Evolutionary conservation across 176 grass and related monocot genomes (phyloP), one percentile per base, ranked within the genome.

Genomic region (Puccinellia tenuiflora): DNA sequence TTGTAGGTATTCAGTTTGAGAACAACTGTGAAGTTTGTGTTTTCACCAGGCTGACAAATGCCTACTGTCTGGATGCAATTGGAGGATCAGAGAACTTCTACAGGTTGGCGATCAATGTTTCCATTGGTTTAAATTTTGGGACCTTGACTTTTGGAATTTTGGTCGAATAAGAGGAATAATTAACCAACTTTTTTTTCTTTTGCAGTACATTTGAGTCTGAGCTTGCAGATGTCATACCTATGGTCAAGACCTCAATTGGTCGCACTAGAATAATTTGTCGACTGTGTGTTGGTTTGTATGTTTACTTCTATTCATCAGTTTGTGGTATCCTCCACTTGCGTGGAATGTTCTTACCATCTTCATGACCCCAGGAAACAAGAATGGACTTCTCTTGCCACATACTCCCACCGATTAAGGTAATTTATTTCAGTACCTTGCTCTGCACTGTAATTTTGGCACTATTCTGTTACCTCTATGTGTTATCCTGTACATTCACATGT

Each of bases 41-140:
- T 73, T 99, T 99, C 69, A 96, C 93, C 34, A 96, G 96, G 91
- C 74, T 99, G 14, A 99, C 93, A 53, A 99, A 99, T 85, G 93
- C 93, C 1, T 99, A 99, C 45, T 99, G 93, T 82, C 87, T 99
- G 79, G 93, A 96, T 76, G 93, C 91, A 4, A 99, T 99, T 31
- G 93, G 97, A 84, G 97, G 97, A 14, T 99, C 97, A 61, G 97
- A 99, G 81, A 96, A 88, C 80, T 99, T 99, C 85, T 99, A 99
- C 89, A 99, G 93, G 93, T 95, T 73, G 37, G 77, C 37, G 53
- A 25, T 62, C 2, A 30, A 52, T 46, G 15, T 46, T n/a, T 43
- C 18, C 25, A n/a, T n/a, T n/a, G n/a, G n/a, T n/a, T n/a, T n/a
- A n/a, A n/a, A n/a, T n/a, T n/a, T n/a, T n/a, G n/a, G 18, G 26